Evolutionary conservation across 116 monocot species (phyloP), one percentile per base, ranked within the genome.

Genomic region (Papilionanthe hybrid): DNA sequence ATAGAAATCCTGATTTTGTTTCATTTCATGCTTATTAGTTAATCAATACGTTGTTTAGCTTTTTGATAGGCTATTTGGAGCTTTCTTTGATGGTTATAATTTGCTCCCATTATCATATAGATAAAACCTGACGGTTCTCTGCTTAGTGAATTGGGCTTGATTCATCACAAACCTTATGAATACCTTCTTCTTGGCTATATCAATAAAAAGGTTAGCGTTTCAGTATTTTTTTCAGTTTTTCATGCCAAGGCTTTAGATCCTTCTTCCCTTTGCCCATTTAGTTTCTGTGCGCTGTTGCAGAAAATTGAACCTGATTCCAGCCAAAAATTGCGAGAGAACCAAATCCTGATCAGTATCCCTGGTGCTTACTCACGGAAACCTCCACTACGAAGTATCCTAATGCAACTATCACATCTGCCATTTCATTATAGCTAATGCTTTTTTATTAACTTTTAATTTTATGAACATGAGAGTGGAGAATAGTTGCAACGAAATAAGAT

Each of bases 151-250:
- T 27, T 99, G 82, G 98, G 94, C 72, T 89, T 93, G 27, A 90
- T 94, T 89, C 95, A 99, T 91, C 94, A 94, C 75, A 90, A 94
- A 84, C 98, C 98, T 20, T 99, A 99, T 79, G 95, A 94, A 47
- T 87, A 89, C 77, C 86, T 99, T 80, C 86, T 93, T 82, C 78
- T 99, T 55, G 95, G 95, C 71, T 93, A 99, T 77, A 69, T 91
- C 13, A 89, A 91, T 84, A 55, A 75, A 71, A 79, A 90, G 88
- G 94, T 94, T 42, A 69, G 79, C 49, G 25, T 79, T 32, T 12
- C 56, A 75, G 20, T 9, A 17, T 27, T 48, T 25, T 48, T 15
- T 28, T 50, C 10, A 25, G 0, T 73, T 71, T 73, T 29, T 1
- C 20, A 44, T 73, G 18, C n/a, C 44, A 73, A 44, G n/a, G n/a